Percentiles rank a stretch among this genome's conserved stretches.
Evolutionary conservation across 1,139 yeast genomes (phyloP).

Genomic region (Pichia kudriavzevii): DNA sequence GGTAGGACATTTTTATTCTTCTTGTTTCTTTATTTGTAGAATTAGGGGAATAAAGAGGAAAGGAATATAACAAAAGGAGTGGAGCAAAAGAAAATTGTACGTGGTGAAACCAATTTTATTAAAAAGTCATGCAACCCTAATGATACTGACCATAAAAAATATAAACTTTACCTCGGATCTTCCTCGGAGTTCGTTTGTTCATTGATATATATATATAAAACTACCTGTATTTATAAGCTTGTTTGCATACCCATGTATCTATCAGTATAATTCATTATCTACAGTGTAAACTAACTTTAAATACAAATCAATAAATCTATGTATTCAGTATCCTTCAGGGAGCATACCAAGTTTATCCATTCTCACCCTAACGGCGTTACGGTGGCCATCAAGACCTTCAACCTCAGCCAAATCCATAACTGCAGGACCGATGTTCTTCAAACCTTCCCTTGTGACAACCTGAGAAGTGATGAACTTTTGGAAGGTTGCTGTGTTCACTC

Average conservation of each 20-base stretch:
- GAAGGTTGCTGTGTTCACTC: constrained; percentile 93
- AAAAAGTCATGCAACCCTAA: neutral
- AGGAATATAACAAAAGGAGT: too few species aligned
- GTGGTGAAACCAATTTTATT: neutral
- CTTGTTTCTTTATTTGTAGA: neutral
- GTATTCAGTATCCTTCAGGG: constrained; percentile 15
- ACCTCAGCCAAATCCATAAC: constrained; percentile 96
- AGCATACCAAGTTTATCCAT: constrained; percentile 63
- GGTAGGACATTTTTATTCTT: constrained; percentile 6
- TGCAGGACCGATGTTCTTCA: constrained; percentile 82
- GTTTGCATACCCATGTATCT: too few species aligned
- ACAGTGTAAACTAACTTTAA: too few species aligned
- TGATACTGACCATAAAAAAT: too few species aligned
- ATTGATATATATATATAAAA: too few species aligned
- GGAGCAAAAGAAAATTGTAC: too few species aligned
- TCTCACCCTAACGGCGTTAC: constrained; percentile 92
- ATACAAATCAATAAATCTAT: too few species aligned
- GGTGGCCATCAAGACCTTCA: constrained; percentile 94
- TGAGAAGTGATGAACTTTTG: constrained; percentile 93
- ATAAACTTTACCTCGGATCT: too few species aligned
- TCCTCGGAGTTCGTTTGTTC: too few species aligned
- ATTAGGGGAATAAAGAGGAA: too few species aligned
- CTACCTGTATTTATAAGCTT: too few species aligned
- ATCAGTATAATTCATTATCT: too few species aligned
- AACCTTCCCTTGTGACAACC: constrained; percentile 78